Base-by-base conservation (phyloP, 2,329 filamentous ascomycete genomes). In the Colletotrichum zoysiae region DNA sequence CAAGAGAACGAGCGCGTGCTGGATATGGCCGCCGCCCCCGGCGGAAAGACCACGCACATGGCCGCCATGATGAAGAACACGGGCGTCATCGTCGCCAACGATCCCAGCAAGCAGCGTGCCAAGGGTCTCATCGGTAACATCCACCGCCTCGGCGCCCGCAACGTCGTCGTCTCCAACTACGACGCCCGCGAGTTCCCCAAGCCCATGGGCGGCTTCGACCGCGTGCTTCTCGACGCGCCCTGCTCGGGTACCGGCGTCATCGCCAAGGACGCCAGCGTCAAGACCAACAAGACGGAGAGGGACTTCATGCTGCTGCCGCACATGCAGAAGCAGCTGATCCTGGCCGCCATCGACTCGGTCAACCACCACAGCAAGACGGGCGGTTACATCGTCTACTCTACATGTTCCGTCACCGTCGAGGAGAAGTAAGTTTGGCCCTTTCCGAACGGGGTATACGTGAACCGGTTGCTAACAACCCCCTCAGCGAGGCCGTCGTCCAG, bases 41-140 rank as follows among this genome's bases (percentile, higher is more conserved):
- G 95, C 85, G 95, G 95, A 83, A 98, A 98, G 84, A 97, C 95
- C 12, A 98, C 95, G 8, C 94, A 98, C 82, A 92, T 97, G 81
- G 94, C 95, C n/a, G 95, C 95, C 0, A 84, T 98, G 79, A 98
- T 98, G 95, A 95, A 95, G 84, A 99, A 99, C 83, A 98, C 95
- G 0, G 96, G 96, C 67, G 92, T 93, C 76, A 92, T 99, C 75
- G 94, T 99, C 78, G 95, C 96, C 80, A 99, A 99, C 86, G 96
- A 99, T 89, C 91, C 93, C 76, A 98, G 93, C 86, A 97, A 97
- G 82, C 86, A 91, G 71, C 93, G 96, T 89, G 90, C 95, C 61
- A 98, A 98, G 85, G 96, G 94, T 92, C 86, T 99, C 65, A 98
- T 99, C 76, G 96, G 96, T 84, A 98, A 99, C 85, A 94, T 98